Evolutionary conservation across 208 protist genomes (phyloP).

Genomic region (Leishmania tropica): DNA sequence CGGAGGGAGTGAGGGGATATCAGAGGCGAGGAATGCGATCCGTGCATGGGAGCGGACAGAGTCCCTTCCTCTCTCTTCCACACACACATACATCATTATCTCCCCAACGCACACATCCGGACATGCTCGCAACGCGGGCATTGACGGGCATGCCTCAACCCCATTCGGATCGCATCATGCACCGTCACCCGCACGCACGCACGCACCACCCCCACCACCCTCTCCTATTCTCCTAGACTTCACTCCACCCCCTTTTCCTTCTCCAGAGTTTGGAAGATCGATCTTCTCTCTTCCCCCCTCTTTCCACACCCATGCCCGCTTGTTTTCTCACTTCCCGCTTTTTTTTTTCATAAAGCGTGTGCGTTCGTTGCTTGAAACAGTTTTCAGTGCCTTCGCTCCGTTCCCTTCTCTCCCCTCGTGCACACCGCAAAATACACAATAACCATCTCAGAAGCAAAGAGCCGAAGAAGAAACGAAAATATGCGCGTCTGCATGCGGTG

Average conservation of each 20-base stretch:
- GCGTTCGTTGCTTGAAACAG: no score
- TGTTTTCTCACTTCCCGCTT: neutral
- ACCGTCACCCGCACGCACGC: neutral
- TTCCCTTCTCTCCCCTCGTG: neutral
- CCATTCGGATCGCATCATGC: neutral
- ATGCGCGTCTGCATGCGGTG: neutral
- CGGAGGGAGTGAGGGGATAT: no score
- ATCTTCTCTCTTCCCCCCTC: neutral
- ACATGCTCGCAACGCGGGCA: neutral
- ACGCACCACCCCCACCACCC: neutral
- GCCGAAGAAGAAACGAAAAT: no score
- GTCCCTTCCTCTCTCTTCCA: no score
- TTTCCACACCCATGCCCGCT: neutral
- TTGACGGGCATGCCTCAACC: neutral
- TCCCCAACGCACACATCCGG: neutral
- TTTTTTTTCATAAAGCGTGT: no score
- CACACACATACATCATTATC: neutral
- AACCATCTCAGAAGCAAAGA: no score
- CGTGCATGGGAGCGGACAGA: no score
- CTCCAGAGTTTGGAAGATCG: neutral
- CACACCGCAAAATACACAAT: neutral
- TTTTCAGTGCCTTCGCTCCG: no score
- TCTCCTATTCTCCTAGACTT: neutral
- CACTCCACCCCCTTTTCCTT: no score
- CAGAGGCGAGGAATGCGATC: no score